Base-by-base conservation (phyloP, 2,329 filamentous ascomycete genomes). In the Diaporthe caulivora region DNA sequence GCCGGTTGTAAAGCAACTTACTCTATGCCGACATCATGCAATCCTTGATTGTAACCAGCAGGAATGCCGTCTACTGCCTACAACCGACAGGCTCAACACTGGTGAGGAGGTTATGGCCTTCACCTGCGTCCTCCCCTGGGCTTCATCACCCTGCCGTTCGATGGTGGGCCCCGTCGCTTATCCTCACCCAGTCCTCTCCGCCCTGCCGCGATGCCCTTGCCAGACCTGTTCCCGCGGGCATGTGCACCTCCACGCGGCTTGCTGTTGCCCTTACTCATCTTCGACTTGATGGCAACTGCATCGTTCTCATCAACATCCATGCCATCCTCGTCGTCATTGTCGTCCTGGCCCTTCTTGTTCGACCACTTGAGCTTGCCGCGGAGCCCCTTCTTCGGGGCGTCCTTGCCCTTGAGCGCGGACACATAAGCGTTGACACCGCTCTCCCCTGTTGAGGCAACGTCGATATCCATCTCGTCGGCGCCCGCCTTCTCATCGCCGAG, bases 291-390 rank as follows among this genome's bases (percentile, higher is more conserved):
- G 44, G 83, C 84, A 51, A 86, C 84, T 7, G 87, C 86, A 72
- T 88, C 87, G 49, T 86, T 86, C 37, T 87, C 87, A 37, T 87
- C 86, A 81, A 89, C 87, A 37, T 87, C 86, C 82, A 89, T 88
- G 49, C 60, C 73, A 68, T 88, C 87, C 21, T 87, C 87, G 40
- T 86, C 84, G 21, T 87, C 88, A 31, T 82, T 81, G 26, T 79
- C 80, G 37, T 85, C 85, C 64, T 84, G 84, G 72, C 82, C 82
- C 71, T 85, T 86, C 80, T 87, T 89, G 82, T 93, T 94, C 49
- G 90, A 91, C 84, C 93, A 93, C 85, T 93, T 94, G 78, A 94
- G 85, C 81, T 91, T 90, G 58, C 92, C 92, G 68, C 91, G 89
- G 74, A 91, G 88, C 29, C 92, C 92, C 54, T 91, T 88, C 78